Evolutionary conservation across 306 rosid species (phyloP).

Genomic region (Vigna unguiculata): DNA sequence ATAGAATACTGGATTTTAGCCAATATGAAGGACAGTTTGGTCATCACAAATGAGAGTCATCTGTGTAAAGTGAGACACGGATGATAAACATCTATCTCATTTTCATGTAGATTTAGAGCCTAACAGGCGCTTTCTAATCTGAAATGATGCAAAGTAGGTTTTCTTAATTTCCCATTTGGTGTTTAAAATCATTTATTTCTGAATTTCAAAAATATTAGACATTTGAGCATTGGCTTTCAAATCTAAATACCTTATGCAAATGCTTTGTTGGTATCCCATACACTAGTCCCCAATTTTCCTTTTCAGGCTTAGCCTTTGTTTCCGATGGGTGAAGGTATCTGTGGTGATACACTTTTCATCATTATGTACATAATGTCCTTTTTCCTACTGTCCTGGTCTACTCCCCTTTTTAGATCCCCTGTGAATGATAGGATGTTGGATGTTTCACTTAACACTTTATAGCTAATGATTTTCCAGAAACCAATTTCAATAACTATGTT

Average conservation of each 20-base stretch:
- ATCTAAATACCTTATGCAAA: constrained; percentile 21
- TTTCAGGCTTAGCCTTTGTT: constrained; percentile 28
- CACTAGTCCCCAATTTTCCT: constrained; percentile 7
- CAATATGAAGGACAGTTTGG: no score
- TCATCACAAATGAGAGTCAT: no score
- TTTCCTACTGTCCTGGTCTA: not conserved
- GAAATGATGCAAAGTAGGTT: constrained; percentile 11
- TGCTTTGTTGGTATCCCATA: not conserved
- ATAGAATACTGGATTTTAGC: no score
- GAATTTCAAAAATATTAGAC: not conserved
- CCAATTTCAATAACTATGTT: constrained; percentile 50
- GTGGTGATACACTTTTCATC: not conserved
- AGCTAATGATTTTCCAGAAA: constrained; percentile 16
- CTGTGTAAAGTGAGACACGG: not conserved
- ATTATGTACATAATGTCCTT: constrained; percentile 30
- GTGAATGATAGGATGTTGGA: constrained; percentile 10
- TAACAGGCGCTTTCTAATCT: not conserved
- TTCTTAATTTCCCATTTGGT: constrained; percentile 8
- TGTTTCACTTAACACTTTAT: constrained; percentile 2
- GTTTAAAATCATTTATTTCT: constrained; percentile 4
- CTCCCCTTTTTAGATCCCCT: constrained; percentile 7
- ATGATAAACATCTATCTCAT: constrained; percentile 10
- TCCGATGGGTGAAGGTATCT: constrained; percentile 1
- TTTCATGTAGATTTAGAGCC: not conserved
- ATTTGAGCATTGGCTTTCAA: not conserved